phyloP scores from a whole-genome alignment of 2,329 filamentous ascomycete species.

The Macroventuria anomochaeta region DNA sequence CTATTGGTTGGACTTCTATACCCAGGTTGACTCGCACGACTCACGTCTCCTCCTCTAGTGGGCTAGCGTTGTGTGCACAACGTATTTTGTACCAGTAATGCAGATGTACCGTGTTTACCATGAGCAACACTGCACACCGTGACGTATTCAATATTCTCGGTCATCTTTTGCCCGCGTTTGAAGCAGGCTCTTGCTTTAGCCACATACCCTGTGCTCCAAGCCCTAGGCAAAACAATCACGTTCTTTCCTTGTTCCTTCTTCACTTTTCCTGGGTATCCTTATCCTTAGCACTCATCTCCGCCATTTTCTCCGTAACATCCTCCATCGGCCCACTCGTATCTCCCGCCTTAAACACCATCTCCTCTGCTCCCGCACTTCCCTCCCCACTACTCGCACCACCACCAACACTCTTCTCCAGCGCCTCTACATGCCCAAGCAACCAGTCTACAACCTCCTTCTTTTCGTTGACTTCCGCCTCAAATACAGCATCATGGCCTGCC shows the following conservation, averaged over 20 bases:
- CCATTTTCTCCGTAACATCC: constrained; percentile 42
- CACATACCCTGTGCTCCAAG: no score
- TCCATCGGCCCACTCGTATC: constrained; percentile 33
- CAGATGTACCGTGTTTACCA: constrained; percentile 10
- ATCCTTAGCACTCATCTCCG: constrained; percentile 38
- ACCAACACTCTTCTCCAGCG: constrained; percentile 48
- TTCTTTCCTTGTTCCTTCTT: no score
- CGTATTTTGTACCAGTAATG: constrained; percentile 6
- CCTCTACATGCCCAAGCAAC: constrained; percentile 56
- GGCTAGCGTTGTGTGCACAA: background rate
- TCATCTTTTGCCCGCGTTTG: no score
- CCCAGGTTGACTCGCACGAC: constrained; percentile 4
- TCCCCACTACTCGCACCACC: constrained; percentile 42
- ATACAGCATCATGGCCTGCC: constrained; percentile 73
- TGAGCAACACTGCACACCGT: background rate
- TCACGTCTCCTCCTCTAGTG: background rate
- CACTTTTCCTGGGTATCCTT: constrained; percentile 19
- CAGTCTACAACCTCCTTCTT: constrained; percentile 58
- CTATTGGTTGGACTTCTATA: constrained; percentile 13
- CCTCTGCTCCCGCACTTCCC: constrained; percentile 24
- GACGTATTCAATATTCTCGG: no score
- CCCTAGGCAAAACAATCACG: no score
- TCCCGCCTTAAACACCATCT: constrained; percentile 19
- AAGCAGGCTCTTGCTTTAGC: no score
- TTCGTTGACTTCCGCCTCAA: constrained; percentile 58